phyloP scores from a whole-genome alignment of 2,329 filamentous ascomycete species.

The Pseudogymnoascus sp. region DNA sequence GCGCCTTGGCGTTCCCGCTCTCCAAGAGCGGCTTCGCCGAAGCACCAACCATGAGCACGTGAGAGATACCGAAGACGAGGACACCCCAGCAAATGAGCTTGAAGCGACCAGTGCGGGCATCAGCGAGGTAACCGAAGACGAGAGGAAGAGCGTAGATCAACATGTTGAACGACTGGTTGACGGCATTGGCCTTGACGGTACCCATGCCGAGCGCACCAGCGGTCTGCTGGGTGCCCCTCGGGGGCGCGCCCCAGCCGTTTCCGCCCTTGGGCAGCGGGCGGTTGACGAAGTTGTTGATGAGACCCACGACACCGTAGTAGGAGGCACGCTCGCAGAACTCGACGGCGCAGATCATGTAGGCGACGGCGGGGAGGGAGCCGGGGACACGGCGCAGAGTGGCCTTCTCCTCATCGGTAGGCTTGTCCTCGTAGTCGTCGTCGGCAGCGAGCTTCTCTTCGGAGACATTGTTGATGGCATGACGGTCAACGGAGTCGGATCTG shows the following conservation, averaged over 20 bases:
- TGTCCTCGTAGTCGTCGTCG: constrained; percentile 28
- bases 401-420: constrained; percentile 50
- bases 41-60: constrained; percentile 52
- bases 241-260: constrained; percentile 33
- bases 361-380: constrained; percentile 54
- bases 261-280: constrained; percentile 44
- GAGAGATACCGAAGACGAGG: constrained; percentile 49
- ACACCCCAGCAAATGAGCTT: constrained; percentile 45
- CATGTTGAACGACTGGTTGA: constrained; percentile 43
- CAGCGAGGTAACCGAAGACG: constrained; percentile 47
- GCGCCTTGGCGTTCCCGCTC: constrained; percentile 56
- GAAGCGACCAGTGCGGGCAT: constrained; percentile 58
- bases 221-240: constrained; percentile 18
- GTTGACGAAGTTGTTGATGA: constrained; percentile 54
- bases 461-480: constrained; percentile 13
- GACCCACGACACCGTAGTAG: constrained; percentile 61
- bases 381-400: constrained; percentile 53
- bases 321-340: constrained; percentile 71
- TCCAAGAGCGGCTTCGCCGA: constrained; percentile 48
- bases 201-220: constrained; percentile 53
- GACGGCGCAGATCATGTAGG: constrained; percentile 63
- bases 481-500: constrained; percentile 10
- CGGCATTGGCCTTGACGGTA: constrained; percentile 42
- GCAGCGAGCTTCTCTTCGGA: constrained; percentile 16
- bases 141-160: constrained; percentile 42